Percentiles rank a stretch among this genome's conserved stretches.
phyloP scores from a whole-genome alignment of 768 basidiomycete species.

The Holtermanniella nyarrowii region DNA sequence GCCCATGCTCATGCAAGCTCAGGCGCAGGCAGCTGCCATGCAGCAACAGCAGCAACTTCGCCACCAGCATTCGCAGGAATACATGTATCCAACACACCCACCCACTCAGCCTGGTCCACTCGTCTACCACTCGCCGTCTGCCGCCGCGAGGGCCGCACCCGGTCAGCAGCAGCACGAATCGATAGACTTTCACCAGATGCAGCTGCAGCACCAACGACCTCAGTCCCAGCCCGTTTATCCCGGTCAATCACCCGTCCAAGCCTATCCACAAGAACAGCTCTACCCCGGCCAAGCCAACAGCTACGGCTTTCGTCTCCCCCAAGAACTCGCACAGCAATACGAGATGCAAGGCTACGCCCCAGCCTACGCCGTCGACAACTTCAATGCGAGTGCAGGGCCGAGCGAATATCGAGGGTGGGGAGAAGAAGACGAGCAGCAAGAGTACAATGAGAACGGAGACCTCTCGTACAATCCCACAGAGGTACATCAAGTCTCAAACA shows the following conservation, averaged over 20 bases:
- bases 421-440: not conserved
- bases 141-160: too few relatives aligned
- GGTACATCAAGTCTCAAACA: not conserved
- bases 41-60: too few relatives aligned
- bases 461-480: not conserved
- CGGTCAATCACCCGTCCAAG: not conserved
- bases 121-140: too few relatives aligned
- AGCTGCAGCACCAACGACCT: not conserved
- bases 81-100: not conserved
- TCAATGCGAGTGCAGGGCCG: too few relatives aligned
- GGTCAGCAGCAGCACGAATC: too few relatives aligned
- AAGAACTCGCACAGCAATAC: not conserved
- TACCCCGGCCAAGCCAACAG: not conserved
- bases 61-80: not conserved
- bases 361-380: not conserved
- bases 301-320: not conserved
- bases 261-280: not conserved
- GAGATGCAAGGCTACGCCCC: not conserved
- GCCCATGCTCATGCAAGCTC: not conserved
- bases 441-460: not conserved
- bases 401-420: not conserved
- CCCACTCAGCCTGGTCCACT: not conserved
- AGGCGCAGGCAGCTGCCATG: too few relatives aligned
- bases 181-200: too few relatives aligned
- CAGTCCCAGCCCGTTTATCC: not conserved